These are phyloP conservation scores for Oidiodendron maius DNA, from an alignment of 495 filamentous ascomycete species.

Conservation along the genomic window DNA sequence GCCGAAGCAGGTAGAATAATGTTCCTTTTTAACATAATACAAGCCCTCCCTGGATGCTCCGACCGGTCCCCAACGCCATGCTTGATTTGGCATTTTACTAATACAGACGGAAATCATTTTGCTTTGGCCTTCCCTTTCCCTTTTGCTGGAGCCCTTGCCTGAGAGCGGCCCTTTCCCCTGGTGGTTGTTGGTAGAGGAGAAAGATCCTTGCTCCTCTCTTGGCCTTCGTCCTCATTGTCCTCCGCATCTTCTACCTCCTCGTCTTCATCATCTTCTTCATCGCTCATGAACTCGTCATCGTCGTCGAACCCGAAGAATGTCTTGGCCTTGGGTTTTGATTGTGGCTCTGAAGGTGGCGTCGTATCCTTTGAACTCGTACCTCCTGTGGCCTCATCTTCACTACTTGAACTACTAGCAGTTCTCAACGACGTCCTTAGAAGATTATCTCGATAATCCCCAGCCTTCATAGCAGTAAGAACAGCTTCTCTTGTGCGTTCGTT, in stretches of 20 bases:
- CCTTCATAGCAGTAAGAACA: constrained; percentile 69
- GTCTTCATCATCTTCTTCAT: constrained; percentile 57
- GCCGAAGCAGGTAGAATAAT: too few relatives aligned
- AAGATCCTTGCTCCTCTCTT: constrained; percentile 12
- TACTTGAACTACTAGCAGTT: constrained; percentile 33
- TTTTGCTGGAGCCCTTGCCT: constrained; percentile 18
- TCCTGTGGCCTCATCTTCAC: constrained; percentile 36
- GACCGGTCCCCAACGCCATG: constrained; percentile 9
- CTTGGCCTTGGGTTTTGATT: constrained; percentile 38
- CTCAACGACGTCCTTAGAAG: constrained; percentile 36
- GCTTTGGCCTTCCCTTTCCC: constrained; percentile 24
- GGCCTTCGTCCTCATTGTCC: constrained; percentile 32
- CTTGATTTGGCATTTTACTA: constrained; percentile 3
- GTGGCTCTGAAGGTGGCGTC: constrained; percentile 31
- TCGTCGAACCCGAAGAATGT: constrained; percentile 84
- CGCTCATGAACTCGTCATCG: constrained; percentile 85
- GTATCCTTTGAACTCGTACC: constrained; percentile 27
- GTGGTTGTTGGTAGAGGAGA: constrained; percentile 15
- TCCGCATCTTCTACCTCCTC: constrained; percentile 27
- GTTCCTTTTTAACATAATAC: too few relatives aligned
- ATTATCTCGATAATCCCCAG: constrained; percentile 52
- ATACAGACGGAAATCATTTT: constrained; percentile 5
- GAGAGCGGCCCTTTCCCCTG: constrained; percentile 19
- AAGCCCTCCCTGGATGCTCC: too few relatives aligned
- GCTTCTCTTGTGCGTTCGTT: constrained; percentile 79